Percentiles rank a stretch among this genome's conserved stretches.
phyloP scores from a whole-genome alignment of 1,284 basidiomycete species.

The Ganoderma meredithae region DNA sequence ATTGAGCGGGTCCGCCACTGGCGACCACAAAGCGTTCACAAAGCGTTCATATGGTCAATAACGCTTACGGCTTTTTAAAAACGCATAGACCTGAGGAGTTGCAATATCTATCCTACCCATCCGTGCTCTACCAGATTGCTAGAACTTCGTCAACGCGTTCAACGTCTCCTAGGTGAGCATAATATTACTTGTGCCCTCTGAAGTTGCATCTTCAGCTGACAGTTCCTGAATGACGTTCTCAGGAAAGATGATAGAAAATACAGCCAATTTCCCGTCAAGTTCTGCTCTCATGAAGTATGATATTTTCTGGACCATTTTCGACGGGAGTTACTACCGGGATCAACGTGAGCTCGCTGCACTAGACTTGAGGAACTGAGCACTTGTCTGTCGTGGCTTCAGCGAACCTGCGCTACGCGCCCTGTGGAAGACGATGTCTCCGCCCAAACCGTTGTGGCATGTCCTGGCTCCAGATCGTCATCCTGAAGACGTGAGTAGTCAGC shows the following conservation, averaged over 20 bases:
- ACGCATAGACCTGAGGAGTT: background rate
- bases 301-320: background rate
- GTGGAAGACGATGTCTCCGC: slow-evolving; percentile 4
- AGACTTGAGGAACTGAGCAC: slow-evolving; percentile 3
- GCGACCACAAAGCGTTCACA: background rate
- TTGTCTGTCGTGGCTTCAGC: slow-evolving; percentile 4
- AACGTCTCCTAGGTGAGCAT: background rate
- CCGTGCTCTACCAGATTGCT: background rate
- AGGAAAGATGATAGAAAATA: background rate
- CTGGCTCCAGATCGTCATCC: background rate
- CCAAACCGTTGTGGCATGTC: slow-evolving; percentile 5
- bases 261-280: background rate
- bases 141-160: background rate
- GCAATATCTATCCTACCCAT: background rate
- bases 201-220: background rate
- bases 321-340: background rate
- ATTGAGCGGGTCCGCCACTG: background rate
- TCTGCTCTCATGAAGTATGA: background rate
- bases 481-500: background rate
- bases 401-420: slow-evolving; percentile 5
- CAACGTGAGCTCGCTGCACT: background rate
- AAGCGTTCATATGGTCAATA: background rate
- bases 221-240: background rate
- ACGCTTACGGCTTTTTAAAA: background rate
- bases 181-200: background rate